Conservation (phyloP, 208 protist genomes). For the Leishmania amazonensis region DNA sequence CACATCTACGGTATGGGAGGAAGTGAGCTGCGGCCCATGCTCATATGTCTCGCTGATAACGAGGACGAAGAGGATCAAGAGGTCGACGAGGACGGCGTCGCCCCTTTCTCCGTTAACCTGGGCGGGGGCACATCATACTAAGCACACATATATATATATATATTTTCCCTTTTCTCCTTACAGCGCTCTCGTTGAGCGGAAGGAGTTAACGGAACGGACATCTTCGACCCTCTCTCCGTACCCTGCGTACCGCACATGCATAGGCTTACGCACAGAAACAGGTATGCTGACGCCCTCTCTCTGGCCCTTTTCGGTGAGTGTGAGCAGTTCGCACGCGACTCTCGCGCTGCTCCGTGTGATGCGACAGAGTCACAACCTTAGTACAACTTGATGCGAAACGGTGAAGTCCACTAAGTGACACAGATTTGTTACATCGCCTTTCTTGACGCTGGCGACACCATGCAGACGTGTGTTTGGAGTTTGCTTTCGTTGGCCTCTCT, state of each 20-base stretch:
- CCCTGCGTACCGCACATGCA: background rate
- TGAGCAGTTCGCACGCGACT: background rate
- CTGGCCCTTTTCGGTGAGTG: background rate
- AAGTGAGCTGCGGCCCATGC: constrained; percentile 12
- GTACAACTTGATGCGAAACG: background rate
- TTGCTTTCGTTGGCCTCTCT: background rate
- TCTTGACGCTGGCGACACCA: background rate
- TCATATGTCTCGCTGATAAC: constrained; percentile 27
- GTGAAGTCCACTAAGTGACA: background rate
- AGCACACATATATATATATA: background rate
- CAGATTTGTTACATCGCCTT: background rate
- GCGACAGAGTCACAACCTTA: background rate
- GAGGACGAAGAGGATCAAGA: constrained; percentile 26
- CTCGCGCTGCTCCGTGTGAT: background rate
- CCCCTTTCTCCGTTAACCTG: constrained; percentile 15
- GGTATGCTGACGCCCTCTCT: background rate
- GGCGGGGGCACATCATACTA: constrained; percentile 5
- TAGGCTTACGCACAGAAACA: background rate
- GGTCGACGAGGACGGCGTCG: constrained; percentile 15
- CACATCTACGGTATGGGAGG: background rate
- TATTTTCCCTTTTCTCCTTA: background rate
- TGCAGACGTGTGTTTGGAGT: background rate
- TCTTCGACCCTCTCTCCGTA: background rate
- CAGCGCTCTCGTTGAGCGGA: background rate
- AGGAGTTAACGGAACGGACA: background rate